Conservation (phyloP, 306 rosid species). For the Vicia villosa region DNA sequence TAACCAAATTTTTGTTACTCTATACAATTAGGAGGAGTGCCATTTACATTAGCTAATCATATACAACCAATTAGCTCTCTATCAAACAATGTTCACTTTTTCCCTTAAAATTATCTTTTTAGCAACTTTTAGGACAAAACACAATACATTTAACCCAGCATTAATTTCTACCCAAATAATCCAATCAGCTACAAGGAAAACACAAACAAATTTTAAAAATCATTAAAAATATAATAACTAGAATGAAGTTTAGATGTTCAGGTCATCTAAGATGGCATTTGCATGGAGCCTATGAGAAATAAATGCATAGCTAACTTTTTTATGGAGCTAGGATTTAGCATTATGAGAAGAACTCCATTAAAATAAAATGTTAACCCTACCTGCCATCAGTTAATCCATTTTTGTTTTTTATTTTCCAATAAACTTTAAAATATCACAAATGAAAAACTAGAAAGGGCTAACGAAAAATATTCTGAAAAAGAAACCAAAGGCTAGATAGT, state of each 20-base stretch:
- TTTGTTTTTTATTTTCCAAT: background rate
- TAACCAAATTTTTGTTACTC: background rate
- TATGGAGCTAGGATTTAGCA: background rate
- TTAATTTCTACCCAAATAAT: background rate
- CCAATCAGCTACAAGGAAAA: slow-evolving; percentile 8
- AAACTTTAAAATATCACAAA: background rate
- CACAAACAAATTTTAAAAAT: background rate
- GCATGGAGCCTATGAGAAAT: background rate
- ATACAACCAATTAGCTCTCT: background rate
- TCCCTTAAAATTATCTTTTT: background rate
- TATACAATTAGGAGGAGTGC: background rate
- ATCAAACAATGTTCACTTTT: background rate
- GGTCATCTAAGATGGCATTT: slow-evolving; percentile 7
- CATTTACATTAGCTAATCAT: background rate
- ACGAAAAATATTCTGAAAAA: background rate
- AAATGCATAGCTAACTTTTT: background rate
- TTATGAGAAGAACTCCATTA: background rate
- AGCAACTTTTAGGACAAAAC: background rate
- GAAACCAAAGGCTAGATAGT: slow-evolving; percentile 18
- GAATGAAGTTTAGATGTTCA: background rate
- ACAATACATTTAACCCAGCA: background rate
- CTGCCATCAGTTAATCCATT: background rate
- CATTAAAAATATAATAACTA: background rate
- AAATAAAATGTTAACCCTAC: slow-evolving; percentile 2
- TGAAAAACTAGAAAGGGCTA: slow-evolving; percentile 1